Evolutionary conservation across 768 basidiomycete genomes (phyloP).

Genomic region (Psilocybe sp.): DNA sequence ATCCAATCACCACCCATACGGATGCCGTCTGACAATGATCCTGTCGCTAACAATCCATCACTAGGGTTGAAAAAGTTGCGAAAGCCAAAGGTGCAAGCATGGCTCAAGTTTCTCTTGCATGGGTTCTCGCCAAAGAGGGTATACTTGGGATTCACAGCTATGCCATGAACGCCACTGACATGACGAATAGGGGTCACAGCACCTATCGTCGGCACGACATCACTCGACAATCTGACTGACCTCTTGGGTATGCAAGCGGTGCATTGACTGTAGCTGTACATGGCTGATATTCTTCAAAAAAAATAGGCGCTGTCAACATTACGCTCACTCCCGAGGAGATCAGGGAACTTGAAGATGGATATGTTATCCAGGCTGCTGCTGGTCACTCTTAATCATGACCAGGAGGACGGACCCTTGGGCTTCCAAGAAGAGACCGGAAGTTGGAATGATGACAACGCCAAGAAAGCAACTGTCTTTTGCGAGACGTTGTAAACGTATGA

Average conservation of each 20-base stretch:
- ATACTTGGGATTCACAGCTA: neutral
- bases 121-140: conserved; percentile 44
- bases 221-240: conserved; percentile 48
- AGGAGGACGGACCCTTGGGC: too few relatives aligned
- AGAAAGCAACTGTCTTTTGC: too few relatives aligned
- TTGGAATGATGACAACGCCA: too few relatives aligned
- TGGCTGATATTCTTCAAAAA: neutral
- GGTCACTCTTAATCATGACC: conserved; percentile 37
- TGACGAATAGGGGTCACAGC: conserved; percentile 41
- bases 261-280: too few relatives aligned
- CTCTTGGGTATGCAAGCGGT: conserved; percentile 35
- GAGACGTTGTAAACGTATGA: too few relatives aligned
- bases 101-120: conserved; percentile 56
- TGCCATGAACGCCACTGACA: neutral
- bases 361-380: conserved; percentile 41
- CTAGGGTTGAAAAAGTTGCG: conserved; percentile 53
- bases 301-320: conserved; percentile 40
- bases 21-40: neutral
- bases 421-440: too few relatives aligned
- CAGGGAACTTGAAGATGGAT: conserved; percentile 53
- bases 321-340: conserved; percentile 55
- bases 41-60: neutral
- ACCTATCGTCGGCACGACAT: conserved; percentile 58
- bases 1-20: neutral
- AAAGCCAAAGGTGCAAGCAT: conserved; percentile 49